phyloP scores from a whole-genome alignment of 208 protist species.

The Kentomonas sorsogonicus region DNA sequence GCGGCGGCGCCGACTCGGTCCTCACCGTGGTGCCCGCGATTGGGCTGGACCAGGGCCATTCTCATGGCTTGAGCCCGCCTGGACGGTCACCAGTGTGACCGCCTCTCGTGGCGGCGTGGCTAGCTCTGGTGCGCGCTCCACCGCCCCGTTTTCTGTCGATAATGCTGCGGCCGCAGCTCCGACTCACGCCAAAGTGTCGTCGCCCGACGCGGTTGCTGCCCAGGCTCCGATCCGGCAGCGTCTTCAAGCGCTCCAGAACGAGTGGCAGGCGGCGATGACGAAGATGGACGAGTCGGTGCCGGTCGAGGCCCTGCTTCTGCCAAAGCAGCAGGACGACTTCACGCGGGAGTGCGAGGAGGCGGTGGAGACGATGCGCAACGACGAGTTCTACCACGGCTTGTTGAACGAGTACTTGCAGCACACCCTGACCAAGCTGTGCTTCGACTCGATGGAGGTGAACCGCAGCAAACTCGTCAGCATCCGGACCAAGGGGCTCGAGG shows the following conservation, averaged over 20 bases:
- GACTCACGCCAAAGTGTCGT: too few species aligned
- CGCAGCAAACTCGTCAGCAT: slow-evolving; percentile 60
- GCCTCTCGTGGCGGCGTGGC: too few species aligned
- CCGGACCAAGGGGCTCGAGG: slow-evolving; percentile 26
- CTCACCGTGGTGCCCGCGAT: slow-evolving; percentile 11
- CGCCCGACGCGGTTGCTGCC: neutral
- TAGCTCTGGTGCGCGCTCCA: too few species aligned
- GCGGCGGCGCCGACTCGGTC: slow-evolving; percentile 19
- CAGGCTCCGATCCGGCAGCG: slow-evolving; percentile 4
- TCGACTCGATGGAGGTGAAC: slow-evolving; percentile 76
- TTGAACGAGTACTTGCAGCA: slow-evolving; percentile 77
- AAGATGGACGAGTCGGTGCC: slow-evolving; percentile 40
- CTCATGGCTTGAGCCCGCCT: too few species aligned
- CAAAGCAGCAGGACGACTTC: slow-evolving; percentile 51
- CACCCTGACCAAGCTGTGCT: slow-evolving; percentile 59
- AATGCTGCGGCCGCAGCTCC: too few species aligned
- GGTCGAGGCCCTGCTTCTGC: slow-evolving; percentile 62
- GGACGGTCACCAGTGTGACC: too few species aligned
- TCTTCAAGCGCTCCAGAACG: slow-evolving; percentile 33
- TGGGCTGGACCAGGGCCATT: too few species aligned
- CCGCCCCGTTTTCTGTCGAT: too few species aligned
- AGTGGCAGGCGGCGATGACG: slow-evolving; percentile 37
- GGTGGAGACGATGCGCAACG: slow-evolving; percentile 51
- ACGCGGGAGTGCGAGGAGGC: slow-evolving; percentile 43
- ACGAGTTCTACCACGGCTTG: slow-evolving; percentile 63